Conservation (phyloP, 2,329 filamentous ascomycete species). For the Cryphonectria parasitica region DNA sequence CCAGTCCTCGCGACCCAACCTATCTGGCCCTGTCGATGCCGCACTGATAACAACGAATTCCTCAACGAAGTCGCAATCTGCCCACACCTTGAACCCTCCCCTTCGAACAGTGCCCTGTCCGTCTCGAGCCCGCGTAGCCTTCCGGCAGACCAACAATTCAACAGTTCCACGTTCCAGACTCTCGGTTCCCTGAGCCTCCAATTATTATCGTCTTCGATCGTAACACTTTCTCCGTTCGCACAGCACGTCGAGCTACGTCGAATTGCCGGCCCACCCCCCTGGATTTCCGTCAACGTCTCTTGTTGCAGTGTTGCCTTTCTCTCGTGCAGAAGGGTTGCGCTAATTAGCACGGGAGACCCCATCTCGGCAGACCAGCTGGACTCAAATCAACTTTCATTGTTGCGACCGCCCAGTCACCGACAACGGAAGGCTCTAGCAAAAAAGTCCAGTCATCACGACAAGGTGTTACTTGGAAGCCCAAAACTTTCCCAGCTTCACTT, state of each 20-base stretch:
- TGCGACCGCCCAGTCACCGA: background rate
- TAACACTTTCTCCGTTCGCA: conserved; percentile 1
- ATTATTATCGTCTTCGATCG: background rate
- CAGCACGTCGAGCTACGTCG: background rate
- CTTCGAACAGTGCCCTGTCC: conserved; percentile 13
- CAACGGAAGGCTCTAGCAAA: conserved; percentile 1
- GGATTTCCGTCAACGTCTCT: background rate
- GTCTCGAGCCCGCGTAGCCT: conserved; percentile 19
- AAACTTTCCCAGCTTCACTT: background rate
- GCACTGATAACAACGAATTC: conserved; percentile 1
- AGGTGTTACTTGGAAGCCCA: conserved; percentile 1
- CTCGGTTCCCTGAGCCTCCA: conserved; percentile 7
- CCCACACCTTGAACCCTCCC: background rate
- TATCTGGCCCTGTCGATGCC: background rate
- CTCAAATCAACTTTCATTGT: conserved; percentile 3
- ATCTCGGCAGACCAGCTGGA: conserved; percentile 7
- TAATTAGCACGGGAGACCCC: conserved; percentile 9
- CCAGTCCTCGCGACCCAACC: conserved; percentile 13
- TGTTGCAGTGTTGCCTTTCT: background rate
- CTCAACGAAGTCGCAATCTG: conserved; percentile 2
- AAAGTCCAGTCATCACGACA: conserved; percentile 1
- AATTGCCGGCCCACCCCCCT: background rate
- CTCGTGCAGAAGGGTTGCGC: conserved; percentile 6
- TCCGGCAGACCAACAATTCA: conserved; percentile 2
- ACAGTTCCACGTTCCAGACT: conserved; percentile 13